Percentiles rank a stretch among this genome's conserved stretches.
phyloP scores from a whole-genome alignment of 2,329 filamentous ascomycete genomes.

The Trichothecium sympodiale region DNA sequence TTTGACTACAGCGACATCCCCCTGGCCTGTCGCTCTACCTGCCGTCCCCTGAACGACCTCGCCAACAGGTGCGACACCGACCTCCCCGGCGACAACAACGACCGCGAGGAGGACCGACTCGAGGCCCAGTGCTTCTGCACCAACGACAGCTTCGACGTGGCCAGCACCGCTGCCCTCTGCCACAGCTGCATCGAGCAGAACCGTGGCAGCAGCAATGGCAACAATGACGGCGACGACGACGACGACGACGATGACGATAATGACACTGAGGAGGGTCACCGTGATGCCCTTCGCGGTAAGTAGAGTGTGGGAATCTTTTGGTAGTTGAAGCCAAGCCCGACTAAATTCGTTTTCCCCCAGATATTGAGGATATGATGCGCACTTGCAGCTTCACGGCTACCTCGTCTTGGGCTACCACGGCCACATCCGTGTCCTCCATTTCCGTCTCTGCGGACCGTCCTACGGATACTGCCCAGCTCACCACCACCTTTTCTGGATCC shows the following conservation, averaged over 20 bases:
- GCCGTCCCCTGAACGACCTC: slow-evolving; percentile 22
- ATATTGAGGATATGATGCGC: slow-evolving; percentile 22
- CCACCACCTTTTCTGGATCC: slow-evolving; percentile 18
- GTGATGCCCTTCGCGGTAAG: not conserved
- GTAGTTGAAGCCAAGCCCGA: not conserved
- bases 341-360: slow-evolving; percentile 8
- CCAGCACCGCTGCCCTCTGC: slow-evolving; percentile 22
- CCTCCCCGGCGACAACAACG: slow-evolving; percentile 13
- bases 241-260: slow-evolving; percentile 9
- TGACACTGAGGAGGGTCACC: slow-evolving; percentile 3
- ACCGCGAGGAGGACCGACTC: slow-evolving; percentile 23
- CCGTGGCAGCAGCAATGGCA: slow-evolving; percentile 5
- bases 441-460: slow-evolving; percentile 19
- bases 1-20: slow-evolving; percentile 23
- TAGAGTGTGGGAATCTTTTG: not conserved
- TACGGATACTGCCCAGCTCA: slow-evolving; percentile 21
- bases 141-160: slow-evolving; percentile 28
- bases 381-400: slow-evolving; percentile 22
- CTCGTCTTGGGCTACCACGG: slow-evolving; percentile 13
- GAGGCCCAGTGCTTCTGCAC: slow-evolving; percentile 28
- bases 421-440: slow-evolving; percentile 15
- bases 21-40: slow-evolving; percentile 21
- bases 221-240: slow-evolving; percentile 10
- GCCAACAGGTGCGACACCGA: slow-evolving; percentile 23
- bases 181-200: slow-evolving; percentile 25